Evolutionary conservation across 1,284 basidiomycete genomes (phyloP).

Genomic region (Caloboletus firmus): DNA sequence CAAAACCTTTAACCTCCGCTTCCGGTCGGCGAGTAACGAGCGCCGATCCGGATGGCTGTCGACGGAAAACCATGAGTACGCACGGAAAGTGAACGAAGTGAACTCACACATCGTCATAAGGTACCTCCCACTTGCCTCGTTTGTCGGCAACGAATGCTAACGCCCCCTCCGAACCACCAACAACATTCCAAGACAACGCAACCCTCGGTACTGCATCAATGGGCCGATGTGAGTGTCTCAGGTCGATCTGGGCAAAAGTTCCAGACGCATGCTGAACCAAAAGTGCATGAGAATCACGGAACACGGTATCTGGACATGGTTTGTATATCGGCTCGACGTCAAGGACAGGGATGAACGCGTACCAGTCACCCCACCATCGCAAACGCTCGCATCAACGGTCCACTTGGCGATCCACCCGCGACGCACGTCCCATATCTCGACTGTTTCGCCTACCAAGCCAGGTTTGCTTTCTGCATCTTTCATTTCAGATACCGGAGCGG

Average conservation of each 20-base stretch:
- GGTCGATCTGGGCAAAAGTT: slow-evolving; percentile 76
- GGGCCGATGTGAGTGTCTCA: slow-evolving; percentile 61
- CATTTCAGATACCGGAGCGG: slow-evolving; percentile 3
- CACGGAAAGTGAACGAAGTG: neutral
- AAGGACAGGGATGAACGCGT: slow-evolving; percentile 13
- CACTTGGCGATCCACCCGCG: slow-evolving; percentile 83
- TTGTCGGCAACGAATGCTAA: slow-evolving; percentile 70
- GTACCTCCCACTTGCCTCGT: slow-evolving; percentile 63
- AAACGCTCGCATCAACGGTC: slow-evolving; percentile 59
- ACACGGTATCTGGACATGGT: slow-evolving; percentile 57
- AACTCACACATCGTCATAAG: slow-evolving; percentile 82
- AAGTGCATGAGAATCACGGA: slow-evolving; percentile 71
- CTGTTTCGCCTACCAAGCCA: slow-evolving; percentile 49
- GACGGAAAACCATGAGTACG: neutral
- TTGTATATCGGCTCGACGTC: neutral
- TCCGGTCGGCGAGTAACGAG: slow-evolving; percentile 38
- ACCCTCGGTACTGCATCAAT: slow-evolving; percentile 71
- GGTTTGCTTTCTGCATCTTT: slow-evolving; percentile 24
- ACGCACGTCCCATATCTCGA: slow-evolving; percentile 89
- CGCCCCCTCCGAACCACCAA: slow-evolving; percentile 45
- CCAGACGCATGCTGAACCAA: slow-evolving; percentile 79
- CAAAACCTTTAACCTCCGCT: slow-evolving; percentile 46
- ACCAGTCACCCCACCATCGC: slow-evolving; percentile 74
- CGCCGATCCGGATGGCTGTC: slow-evolving; percentile 53
- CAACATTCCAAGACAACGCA: slow-evolving; percentile 67